A percentile compares a stretch with the other conserved stretches of the same genome.
These are phyloP conservation scores for Stephanodiscus minutulus DNA, from an alignment of 108 stramenopile species.

Conservation along the genomic window DNA sequence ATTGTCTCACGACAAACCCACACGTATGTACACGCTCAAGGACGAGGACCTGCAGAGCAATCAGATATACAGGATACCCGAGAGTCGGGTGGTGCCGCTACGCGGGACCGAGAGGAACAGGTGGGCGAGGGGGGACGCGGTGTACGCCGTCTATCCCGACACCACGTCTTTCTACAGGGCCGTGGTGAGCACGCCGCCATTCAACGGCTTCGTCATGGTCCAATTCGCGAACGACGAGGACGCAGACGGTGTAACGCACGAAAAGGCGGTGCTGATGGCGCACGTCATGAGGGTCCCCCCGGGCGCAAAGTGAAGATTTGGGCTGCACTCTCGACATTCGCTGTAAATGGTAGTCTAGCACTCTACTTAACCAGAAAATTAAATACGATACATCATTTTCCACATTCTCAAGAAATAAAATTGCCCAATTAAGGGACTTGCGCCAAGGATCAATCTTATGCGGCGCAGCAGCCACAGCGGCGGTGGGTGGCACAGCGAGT, in stretches of 20 bases:
- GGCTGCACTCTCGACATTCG: too few species aligned
- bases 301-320: conserved; percentile 12
- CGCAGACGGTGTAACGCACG: conserved; percentile 76
- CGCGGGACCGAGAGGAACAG: conserved; percentile 26
- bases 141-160: conserved; percentile 88
- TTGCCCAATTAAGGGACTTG: too few species aligned
- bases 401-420: too few species aligned
- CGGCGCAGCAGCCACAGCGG: too few species aligned
- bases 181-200: conserved; percentile 39
- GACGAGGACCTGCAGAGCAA: conserved; percentile 85
- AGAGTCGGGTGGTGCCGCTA: conserved; percentile 64
- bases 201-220: conserved; percentile 70
- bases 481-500: too few species aligned
- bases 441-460: too few species aligned
- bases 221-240: conserved; percentile 84
- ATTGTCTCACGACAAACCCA: conserved; percentile 62
- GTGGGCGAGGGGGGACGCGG: conserved; percentile 54
- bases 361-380: too few species aligned
- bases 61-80: conserved; percentile 76
- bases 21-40: conserved; percentile 67
- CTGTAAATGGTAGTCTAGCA: too few species aligned
- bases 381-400: too few species aligned
- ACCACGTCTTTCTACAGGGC: conserved; percentile 87
- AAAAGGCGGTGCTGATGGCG: conserved; percentile 73
- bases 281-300: conserved; percentile 76